phyloP scores from a whole-genome alignment of 192 early-diverging fungal species.

The Phycomyces blakesleeanus region DNA sequence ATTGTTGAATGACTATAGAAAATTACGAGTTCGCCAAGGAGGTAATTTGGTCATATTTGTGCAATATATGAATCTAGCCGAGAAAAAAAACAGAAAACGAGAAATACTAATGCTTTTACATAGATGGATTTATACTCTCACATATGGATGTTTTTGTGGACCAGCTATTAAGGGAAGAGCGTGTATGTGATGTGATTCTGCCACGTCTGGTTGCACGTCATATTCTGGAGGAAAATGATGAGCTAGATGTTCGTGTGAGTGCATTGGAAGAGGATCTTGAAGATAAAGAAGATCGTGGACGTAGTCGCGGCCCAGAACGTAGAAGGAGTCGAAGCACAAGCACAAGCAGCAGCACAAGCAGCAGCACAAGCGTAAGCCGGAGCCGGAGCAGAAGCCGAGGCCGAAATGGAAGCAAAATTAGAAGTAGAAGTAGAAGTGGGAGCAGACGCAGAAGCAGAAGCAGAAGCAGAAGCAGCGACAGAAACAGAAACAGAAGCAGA shows the following conservation, averaged over 20 bases:
- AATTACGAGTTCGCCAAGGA: conserved; percentile 60
- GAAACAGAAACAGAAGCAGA: background rate
- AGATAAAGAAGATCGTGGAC: background rate
- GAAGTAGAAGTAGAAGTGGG: too few species aligned
- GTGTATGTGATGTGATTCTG: conserved; percentile 86
- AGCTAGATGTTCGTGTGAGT: conserved; percentile 75
- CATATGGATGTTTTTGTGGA: conserved; percentile 94
- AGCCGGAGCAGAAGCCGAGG: background rate
- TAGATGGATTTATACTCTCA: conserved; percentile 42
- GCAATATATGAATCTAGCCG: background rate
- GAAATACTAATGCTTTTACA: background rate
- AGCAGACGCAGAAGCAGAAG: too few species aligned
- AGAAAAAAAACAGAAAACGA: background rate
- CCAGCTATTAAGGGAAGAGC: conserved; percentile 69
- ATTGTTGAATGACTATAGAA: conserved; percentile 80
- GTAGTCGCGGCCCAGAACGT: background rate
- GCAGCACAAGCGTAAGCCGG: background rate
- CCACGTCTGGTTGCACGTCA: conserved; percentile 78
- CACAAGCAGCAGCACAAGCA: background rate
- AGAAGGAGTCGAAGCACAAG: background rate
- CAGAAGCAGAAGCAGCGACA: too few species aligned
- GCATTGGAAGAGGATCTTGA: conserved; percentile 65
- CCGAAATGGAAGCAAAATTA: background rate
- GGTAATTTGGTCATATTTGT: conserved; percentile 25
- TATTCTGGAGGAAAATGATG: conserved; percentile 80